Evolutionary conservation across 2,329 filamentous ascomycete genomes (phyloP).

Genomic region (Aspergillus proliferans): DNA sequence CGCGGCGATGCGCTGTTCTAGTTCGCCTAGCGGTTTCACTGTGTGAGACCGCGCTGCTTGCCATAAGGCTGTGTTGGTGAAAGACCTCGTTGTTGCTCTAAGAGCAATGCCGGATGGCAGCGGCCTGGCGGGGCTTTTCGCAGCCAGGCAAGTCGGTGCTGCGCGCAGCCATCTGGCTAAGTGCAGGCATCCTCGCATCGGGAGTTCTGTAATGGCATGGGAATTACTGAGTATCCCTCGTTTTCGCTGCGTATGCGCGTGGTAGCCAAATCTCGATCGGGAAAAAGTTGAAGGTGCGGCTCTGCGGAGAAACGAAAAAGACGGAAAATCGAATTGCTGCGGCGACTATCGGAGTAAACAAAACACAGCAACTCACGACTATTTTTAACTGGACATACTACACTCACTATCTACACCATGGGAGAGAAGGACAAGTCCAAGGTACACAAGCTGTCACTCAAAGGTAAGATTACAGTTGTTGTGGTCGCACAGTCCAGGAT

Average conservation of each 20-base stretch:
- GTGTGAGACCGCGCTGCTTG: conserved; percentile 15
- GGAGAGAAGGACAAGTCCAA: conserved; percentile 65
- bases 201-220: conserved; percentile 32
- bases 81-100: conserved; percentile 17
- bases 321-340: conserved; percentile 24
- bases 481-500: neutral
- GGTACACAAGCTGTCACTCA: conserved; percentile 79
- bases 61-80: conserved; percentile 25
- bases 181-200: conserved; percentile 44
- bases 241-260: too few relatives aligned
- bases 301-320: conserved; percentile 28
- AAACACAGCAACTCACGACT: conserved; percentile 11
- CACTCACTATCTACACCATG: conserved; percentile 20
- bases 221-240: conserved; percentile 2
- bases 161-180: conserved; percentile 42
- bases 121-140: conserved; percentile 24
- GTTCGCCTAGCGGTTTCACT: conserved; percentile 35
- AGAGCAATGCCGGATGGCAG: conserved; percentile 17
- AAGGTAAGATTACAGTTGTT: conserved; percentile 23
- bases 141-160: conserved; percentile 28
- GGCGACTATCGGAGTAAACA: conserved; percentile 35
- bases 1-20: conserved; percentile 51
- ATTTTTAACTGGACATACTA: neutral
- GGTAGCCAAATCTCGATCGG: neutral
- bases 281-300: conserved; percentile 11